A percentile compares a stretch with the other conserved stretches of the same genome.
Evolutionary conservation across 78 protist species (phyloP).

Genomic region (Polysphondylium violaceum): DNA sequence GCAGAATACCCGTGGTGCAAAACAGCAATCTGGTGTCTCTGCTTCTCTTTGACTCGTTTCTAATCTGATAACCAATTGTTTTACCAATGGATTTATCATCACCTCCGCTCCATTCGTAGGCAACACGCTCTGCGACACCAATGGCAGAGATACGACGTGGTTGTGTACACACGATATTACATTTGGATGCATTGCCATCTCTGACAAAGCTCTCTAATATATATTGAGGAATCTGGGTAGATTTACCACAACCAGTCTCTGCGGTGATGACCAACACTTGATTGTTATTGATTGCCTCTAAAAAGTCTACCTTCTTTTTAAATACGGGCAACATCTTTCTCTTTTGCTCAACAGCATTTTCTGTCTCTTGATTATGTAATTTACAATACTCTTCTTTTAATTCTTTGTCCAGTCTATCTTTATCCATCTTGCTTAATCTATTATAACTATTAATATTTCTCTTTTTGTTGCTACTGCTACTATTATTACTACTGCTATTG

Average conservation of each 20-base stretch:
- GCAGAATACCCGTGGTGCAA: constrained; percentile 88
- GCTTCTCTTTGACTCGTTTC: constrained; percentile 60
- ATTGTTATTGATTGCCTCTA: constrained; percentile 13
- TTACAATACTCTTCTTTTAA: neutral
- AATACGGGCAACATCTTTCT: constrained; percentile 50
- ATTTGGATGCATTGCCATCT: constrained; percentile 25
- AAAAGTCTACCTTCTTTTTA: constrained; percentile 23
- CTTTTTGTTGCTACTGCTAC: neutral
- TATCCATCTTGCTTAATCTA: neutral
- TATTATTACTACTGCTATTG: neutral
- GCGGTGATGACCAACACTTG: constrained; percentile 68
- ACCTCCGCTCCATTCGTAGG: constrained; percentile 88
- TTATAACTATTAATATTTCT: neutral
- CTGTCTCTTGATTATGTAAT: neutral
- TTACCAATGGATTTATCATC: constrained; percentile 53
- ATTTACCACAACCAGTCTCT: constrained; percentile 96
- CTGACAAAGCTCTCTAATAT: constrained; percentile 76
- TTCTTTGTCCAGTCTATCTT: constrained; percentile 14
- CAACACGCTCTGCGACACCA: constrained; percentile 92
- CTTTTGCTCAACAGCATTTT: neutral
- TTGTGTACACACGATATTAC: constrained; percentile 91
- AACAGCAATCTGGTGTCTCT: constrained; percentile 85
- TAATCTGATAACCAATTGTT: constrained; percentile 90
- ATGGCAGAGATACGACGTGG: constrained; percentile 96
- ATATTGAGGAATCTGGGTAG: constrained; percentile 95